Percentiles rank a stretch among this genome's conserved stretches.
Evolutionary conservation across 768 basidiomycete genomes (phyloP).

Genomic region (Boletus fagicola): DNA sequence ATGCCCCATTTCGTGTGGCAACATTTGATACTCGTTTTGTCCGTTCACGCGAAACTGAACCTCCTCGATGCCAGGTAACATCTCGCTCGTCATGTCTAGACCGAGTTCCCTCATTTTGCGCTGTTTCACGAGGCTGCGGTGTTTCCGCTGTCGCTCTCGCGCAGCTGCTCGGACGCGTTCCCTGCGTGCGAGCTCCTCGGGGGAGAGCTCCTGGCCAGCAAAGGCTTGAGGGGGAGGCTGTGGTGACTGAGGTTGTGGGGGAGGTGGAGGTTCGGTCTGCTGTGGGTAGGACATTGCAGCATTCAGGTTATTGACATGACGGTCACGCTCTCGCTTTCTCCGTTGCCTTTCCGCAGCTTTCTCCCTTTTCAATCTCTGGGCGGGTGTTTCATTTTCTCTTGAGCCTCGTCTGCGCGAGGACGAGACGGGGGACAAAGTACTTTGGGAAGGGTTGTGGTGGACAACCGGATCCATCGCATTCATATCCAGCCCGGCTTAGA

Average conservation of each 20-base stretch:
- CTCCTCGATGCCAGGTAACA: slow-evolving; percentile 62
- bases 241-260: slow-evolving; percentile 33
- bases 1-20: slow-evolving; percentile 40
- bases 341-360: slow-evolving; percentile 86
- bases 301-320: slow-evolving; percentile 40
- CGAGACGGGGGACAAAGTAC: slow-evolving; percentile 31
- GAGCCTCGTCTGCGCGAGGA: slow-evolving; percentile 50
- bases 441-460: slow-evolving; percentile 33
- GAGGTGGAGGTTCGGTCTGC: slow-evolving; percentile 32
- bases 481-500: slow-evolving; percentile 19
- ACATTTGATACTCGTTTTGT: slow-evolving; percentile 40
- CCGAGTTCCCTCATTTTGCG: slow-evolving; percentile 82
- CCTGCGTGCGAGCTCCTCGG: slow-evolving; percentile 64
- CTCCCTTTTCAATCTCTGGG: slow-evolving; percentile 74
- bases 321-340: slow-evolving; percentile 73
- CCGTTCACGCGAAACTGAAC: slow-evolving; percentile 59
- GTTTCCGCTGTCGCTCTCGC: slow-evolving; percentile 78
- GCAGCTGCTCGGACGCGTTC: slow-evolving; percentile 76
- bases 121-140: slow-evolving; percentile 74
- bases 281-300: slow-evolving; percentile 44
- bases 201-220: slow-evolving; percentile 42
- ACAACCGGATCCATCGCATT: slow-evolving; percentile 37
- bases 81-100: slow-evolving; percentile 75
- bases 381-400: slow-evolving; percentile 71
- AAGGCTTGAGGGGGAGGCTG: slow-evolving; percentile 27